A percentile compares a stretch with the other conserved stretches of the same genome.
Conservation (phyloP, 148 eudicot genomes). For the Chenopodium album region DNA sequence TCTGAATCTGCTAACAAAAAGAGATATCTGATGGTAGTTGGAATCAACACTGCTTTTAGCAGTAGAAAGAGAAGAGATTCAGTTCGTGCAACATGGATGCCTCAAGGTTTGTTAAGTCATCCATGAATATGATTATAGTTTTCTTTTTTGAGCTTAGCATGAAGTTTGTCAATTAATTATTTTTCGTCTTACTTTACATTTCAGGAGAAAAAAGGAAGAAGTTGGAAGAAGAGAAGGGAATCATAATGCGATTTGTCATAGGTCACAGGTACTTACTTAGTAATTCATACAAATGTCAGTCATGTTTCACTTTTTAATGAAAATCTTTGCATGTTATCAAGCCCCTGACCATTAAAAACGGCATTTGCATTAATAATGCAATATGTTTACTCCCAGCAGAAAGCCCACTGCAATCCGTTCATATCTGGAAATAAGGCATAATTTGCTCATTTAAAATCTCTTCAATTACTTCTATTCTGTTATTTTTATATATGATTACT, state of each 20-base stretch:
- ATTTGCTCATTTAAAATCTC: background rate
- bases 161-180: background rate
- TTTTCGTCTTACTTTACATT: background rate
- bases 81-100: conserved; percentile 96
- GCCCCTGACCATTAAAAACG: background rate
- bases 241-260: conserved; percentile 79
- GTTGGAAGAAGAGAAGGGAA: conserved; percentile 91
- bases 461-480: background rate
- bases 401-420: background rate
- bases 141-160: background rate
- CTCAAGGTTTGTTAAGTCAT: conserved; percentile 56
- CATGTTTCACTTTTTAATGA: background rate
- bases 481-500: background rate
- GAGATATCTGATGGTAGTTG: conserved; percentile 82
- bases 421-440: background rate
- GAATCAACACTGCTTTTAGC: conserved; percentile 89
- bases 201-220: conserved; percentile 73
- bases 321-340: background rate
- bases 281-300: background rate
- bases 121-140: background rate
- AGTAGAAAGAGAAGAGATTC: conserved; percentile 94
- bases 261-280: conserved; percentile 69
- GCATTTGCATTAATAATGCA: background rate
- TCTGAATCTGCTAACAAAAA: conserved; percentile 55
- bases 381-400: background rate